phyloP scores from a whole-genome alignment of 192 early-diverging fungal genomes.

The Coemansia sp. region DNA sequence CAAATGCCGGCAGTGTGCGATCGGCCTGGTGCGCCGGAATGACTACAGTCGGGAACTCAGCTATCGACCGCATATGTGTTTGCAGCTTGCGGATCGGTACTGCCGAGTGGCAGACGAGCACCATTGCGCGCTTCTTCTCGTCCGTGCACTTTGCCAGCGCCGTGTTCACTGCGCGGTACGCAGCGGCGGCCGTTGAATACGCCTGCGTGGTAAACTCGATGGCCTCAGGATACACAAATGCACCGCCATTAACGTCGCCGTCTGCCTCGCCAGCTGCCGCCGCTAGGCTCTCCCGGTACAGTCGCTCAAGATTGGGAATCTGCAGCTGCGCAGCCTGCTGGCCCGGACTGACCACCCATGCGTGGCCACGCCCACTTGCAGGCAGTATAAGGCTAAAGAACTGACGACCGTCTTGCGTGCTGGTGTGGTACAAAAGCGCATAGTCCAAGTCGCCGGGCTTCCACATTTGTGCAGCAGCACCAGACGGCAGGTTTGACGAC shows the following conservation, averaged over 20 bases:
- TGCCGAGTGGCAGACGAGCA: conserved; percentile 76
- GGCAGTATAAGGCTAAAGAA: conserved; percentile 75
- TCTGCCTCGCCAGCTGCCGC: conserved; percentile 18
- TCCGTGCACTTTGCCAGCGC: conserved; percentile 63
- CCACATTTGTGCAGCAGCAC: conserved; percentile 9
- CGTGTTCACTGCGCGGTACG: conserved; percentile 58
- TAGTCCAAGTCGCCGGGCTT: conserved; percentile 57
- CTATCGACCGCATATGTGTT: conserved; percentile 54
- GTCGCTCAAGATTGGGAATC: conserved; percentile 68
- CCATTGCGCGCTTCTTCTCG: conserved; percentile 61
- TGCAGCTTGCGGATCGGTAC: conserved; percentile 55
- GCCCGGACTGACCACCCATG: conserved; percentile 76
- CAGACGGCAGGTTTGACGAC: conserved; percentile 16
- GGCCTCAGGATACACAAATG: conserved; percentile 45
- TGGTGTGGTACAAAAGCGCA: conserved; percentile 78
- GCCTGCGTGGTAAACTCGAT: conserved; percentile 37
- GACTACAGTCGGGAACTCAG: conserved; percentile 68
- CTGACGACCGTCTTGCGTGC: conserved; percentile 36
- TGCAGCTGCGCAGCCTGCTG: conserved; percentile 57
- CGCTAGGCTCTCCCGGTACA: conserved; percentile 62
- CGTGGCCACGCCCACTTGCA: conserved; percentile 48
- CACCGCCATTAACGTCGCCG: conserved; percentile 21
- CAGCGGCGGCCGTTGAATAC: conserved; percentile 23
- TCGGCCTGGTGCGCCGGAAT: conserved; percentile 74
- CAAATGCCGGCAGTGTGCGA: conserved; percentile 71